A percentile compares a stretch with the other conserved stretches of the same genome.
phyloP scores from a whole-genome alignment of 2,329 filamentous ascomycete genomes.

The Zarea fungicola region DNA sequence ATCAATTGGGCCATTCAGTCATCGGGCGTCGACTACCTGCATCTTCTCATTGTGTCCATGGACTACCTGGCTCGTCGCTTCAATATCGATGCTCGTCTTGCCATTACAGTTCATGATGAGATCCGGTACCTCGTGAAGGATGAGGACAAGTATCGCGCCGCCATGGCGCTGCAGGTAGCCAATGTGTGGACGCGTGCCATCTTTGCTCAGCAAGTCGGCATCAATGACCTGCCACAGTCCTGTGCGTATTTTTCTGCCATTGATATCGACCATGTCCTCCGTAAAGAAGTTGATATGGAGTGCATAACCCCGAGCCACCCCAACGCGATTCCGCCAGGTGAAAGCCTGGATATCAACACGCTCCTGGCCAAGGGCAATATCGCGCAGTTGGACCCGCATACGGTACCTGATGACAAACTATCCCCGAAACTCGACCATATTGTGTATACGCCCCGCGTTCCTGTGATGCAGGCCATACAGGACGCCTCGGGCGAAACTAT shows the following conservation, averaged over 20 bases:
- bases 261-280: conserved; percentile 90
- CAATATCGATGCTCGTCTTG: conserved; percentile 76
- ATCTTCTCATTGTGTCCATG: conserved; percentile 90
- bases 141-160: conserved; percentile 79
- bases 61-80: conserved; percentile 84
- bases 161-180: conserved; percentile 87
- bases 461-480: conserved; percentile 73
- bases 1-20: conserved; percentile 99
- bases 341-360: conserved; percentile 76
- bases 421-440: conserved; percentile 59
- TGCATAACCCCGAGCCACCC: conserved; percentile 87
- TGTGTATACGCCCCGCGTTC: conserved; percentile 62
- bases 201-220: conserved; percentile 95
- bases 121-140: conserved; percentile 88
- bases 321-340: conserved; percentile 72
- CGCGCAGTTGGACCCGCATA: conserved; percentile 63
- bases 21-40: conserved; percentile 93
- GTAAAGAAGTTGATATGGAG: conserved; percentile 98
- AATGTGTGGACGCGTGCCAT: conserved; percentile 97
- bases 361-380: conserved; percentile 67
- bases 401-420: conserved; percentile 46
- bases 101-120: conserved; percentile 96
- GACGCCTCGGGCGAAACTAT: conserved; percentile 41
- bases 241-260: conserved; percentile 96
- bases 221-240: conserved; percentile 86